phyloP scores from a whole-genome alignment of 495 filamentous ascomycete genomes.

The Penicillium silybi region DNA sequence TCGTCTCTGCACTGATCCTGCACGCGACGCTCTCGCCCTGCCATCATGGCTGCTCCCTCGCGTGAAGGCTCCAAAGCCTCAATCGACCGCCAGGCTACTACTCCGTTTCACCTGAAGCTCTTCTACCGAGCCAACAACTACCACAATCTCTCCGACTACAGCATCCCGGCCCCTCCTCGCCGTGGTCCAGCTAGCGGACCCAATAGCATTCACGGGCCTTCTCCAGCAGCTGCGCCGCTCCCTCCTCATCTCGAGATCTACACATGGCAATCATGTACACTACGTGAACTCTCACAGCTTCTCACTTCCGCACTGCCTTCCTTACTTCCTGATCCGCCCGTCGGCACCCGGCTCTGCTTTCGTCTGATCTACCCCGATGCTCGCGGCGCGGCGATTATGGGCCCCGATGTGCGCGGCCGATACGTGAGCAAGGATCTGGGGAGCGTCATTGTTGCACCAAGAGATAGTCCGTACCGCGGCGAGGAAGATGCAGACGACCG shows the following conservation, averaged over 20 bases:
- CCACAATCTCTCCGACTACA: slow-evolving; percentile 51
- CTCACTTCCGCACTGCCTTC: slow-evolving; percentile 61
- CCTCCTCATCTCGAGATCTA: slow-evolving; percentile 76
- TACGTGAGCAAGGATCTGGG: slow-evolving; percentile 78
- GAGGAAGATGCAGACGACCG: slow-evolving; percentile 49
- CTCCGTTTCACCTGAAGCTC: slow-evolving; percentile 86
- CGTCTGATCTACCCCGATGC: slow-evolving; percentile 84
- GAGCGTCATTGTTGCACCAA: slow-evolving; percentile 64
- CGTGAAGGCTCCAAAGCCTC: slow-evolving; percentile 26
- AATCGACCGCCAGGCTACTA: slow-evolving; percentile 67
- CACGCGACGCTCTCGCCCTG: slow-evolving; percentile 7
- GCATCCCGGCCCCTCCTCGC: slow-evolving; percentile 14
- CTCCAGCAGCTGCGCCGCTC: slow-evolving; percentile 39
- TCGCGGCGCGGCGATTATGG: slow-evolving; percentile 43
- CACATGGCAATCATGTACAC: slow-evolving; percentile 81
- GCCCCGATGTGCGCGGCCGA: slow-evolving; percentile 47
- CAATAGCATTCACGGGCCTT: slow-evolving; percentile 34
- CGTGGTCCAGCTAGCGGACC: slow-evolving; percentile 30
- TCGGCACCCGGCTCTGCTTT: slow-evolving; percentile 81
- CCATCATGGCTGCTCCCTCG: slow-evolving; percentile 26
- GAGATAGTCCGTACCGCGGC: slow-evolving; percentile 28
- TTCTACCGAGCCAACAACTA: slow-evolving; percentile 75
- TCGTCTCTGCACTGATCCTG: neutral
- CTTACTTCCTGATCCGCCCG: slow-evolving; percentile 67
- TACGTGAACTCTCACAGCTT: slow-evolving; percentile 77